phyloP scores from a whole-genome alignment of 257 asterid species.

The Asclepias syriaca region DNA sequence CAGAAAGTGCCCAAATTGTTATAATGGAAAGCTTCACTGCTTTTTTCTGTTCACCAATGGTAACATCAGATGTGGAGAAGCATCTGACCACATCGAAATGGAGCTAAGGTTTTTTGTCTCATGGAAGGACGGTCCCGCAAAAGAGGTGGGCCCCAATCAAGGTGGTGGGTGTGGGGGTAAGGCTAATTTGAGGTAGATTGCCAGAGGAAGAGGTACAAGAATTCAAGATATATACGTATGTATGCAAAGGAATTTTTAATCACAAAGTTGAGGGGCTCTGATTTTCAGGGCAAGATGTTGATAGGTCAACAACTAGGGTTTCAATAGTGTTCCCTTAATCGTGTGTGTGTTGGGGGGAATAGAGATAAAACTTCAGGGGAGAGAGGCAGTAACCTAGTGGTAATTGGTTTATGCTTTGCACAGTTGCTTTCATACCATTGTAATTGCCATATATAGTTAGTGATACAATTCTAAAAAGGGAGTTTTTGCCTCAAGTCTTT shows the following conservation, averaged over 20 bases:
- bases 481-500: constrained; percentile 1
- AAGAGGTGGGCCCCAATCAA: constrained; percentile 11
- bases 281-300: constrained; percentile 49
- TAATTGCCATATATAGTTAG: constrained; percentile 11
- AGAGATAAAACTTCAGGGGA: constrained; percentile 10
- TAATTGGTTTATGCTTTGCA: constrained; percentile 12
- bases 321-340: constrained; percentile 29
- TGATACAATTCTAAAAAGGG: constrained; percentile 7
- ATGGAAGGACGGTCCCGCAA: neutral
- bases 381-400: neutral
- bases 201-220: neutral
- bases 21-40: neutral
- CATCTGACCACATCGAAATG: constrained; percentile 15
- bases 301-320: constrained; percentile 36
- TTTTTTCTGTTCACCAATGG: neutral
- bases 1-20: neutral
- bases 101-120: constrained; percentile 7
- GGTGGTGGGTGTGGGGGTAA: neutral
- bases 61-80: constrained; percentile 9
- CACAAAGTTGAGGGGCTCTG: constrained; percentile 18
- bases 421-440: constrained; percentile 18
- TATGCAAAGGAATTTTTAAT: constrained; percentile 14
- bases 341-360: constrained; percentile 27
- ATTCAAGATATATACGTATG: constrained; percentile 11
- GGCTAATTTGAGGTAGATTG: neutral